A percentile compares a stretch with the other conserved stretches of the same genome.
These are phyloP conservation scores for Debaryomyces fabryi DNA, from an alignment of 1,139 yeast genomes.

Conservation along the genomic window DNA sequence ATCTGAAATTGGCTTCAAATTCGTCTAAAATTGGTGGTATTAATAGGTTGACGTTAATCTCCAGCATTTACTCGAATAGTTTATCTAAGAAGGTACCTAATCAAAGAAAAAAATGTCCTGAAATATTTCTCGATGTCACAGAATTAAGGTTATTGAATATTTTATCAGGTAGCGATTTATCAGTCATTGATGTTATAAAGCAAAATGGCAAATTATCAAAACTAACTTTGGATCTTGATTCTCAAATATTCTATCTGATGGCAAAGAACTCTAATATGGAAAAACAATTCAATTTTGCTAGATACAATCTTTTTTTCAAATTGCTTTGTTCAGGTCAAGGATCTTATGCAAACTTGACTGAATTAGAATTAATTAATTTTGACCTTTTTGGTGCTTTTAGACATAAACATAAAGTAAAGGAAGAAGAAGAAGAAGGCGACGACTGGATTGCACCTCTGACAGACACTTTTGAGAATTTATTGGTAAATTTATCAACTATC, in stretches of 20 bases:
- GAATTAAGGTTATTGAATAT: constrained; percentile 40
- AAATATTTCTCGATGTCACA: constrained; percentile 38
- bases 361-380: constrained; percentile 35
- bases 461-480: constrained; percentile 33
- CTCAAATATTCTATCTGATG: constrained; percentile 47
- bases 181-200: constrained; percentile 48
- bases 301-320: constrained; percentile 45
- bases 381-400: constrained; percentile 33
- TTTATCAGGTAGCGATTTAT: constrained; percentile 46
- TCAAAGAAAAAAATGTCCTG: constrained; percentile 18
- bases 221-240: constrained; percentile 50
- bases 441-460: constrained; percentile 25
- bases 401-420: constrained; percentile 18
- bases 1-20: constrained; percentile 18
- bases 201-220: constrained; percentile 28
- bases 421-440: constrained; percentile 19
- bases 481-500: constrained; percentile 30
- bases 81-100: constrained; percentile 2
- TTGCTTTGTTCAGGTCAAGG: constrained; percentile 45
- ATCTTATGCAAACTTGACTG: constrained; percentile 30
- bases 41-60: constrained; percentile 22
- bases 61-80: constrained; percentile 30
- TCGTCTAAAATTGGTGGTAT: constrained; percentile 18
- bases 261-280: constrained; percentile 11
- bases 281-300: constrained; percentile 35